Base-by-base conservation (phyloP, 108 stramenopile species). In the Skeletonema costatum region DNA sequence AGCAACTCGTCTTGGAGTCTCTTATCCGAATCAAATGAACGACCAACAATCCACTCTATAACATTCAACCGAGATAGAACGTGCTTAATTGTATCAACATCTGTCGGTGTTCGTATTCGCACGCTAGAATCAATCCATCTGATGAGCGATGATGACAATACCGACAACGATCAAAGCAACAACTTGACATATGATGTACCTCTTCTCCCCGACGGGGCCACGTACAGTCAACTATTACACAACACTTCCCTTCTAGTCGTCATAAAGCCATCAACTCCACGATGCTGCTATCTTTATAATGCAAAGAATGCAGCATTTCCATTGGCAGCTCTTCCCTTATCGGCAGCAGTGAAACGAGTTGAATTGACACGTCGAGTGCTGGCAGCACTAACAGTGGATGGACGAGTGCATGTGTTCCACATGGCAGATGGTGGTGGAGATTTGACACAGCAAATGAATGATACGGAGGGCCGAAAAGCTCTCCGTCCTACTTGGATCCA, bases 51-150 rank as follows among this genome's bases (percentile, higher is more conserved):
- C 32, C 70, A 69, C 58, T 82, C 75, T 46, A 51, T 82, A 44
- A 76, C 70, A 16, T 82, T 82, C 73, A 76, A 76, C 48, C 35
- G 81, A 67, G 71, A 82, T 50, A 32, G 81, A 72, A 76, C 81
- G 11, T 76, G 81, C 36, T 66, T 82, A 30, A 63, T 82, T 31
- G 36, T 82, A 21, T 76, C 75, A 59, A 82, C 81, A 16, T 82
- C 81, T 0, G 53, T 66, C 16, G 81, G 81, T 38, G 81, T 82
- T 11, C 69, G 75, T 46, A 75, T 82, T 19, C 70, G 74, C 17
- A 75, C 81, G 12, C 62, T 82, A 33, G 50, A 82, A 66, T 75
- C 74, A 35, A 61, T 75, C 13, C 74, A 67, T 36, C 35, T 53
- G 14, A 41, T 39, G 56, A 39, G 51, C 29, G 32, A 64, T 1